phyloP scores from a whole-genome alignment of 176 grass and related monocot genomes.

The Metroxylon sagu region DNA sequence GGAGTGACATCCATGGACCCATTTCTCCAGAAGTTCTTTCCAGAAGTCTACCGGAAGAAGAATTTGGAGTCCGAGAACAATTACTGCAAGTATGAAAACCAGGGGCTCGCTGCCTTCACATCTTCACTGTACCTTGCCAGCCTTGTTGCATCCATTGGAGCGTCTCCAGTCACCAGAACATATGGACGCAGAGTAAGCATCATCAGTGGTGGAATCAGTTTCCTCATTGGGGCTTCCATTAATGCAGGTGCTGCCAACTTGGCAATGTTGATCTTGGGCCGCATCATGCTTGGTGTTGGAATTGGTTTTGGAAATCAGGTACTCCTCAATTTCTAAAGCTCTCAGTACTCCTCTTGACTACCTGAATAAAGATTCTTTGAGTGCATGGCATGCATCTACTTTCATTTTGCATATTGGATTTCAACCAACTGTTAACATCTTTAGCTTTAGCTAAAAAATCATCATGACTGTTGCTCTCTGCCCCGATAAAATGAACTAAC shows the following conservation, averaged over 20 bases:
- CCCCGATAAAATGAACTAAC: too few relatives aligned
- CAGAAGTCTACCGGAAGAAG: conserved; percentile 54
- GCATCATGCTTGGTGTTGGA: conserved; percentile 90
- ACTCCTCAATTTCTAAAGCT: background rate
- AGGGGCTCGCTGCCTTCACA: conserved; percentile 54
- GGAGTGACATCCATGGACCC: conserved; percentile 93
- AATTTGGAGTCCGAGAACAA: conserved; percentile 54
- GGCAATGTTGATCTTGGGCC: conserved; percentile 66
- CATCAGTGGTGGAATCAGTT: conserved; percentile 72
- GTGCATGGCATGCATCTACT: too few relatives aligned
- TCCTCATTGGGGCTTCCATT: conserved; percentile 65
- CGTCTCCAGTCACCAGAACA: conserved; percentile 76
- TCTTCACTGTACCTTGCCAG: conserved; percentile 84
- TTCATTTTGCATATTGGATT: too few relatives aligned
- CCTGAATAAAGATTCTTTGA: too few relatives aligned
- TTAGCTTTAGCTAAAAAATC: too few relatives aligned
- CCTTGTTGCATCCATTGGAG: conserved; percentile 53
- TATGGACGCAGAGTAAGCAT: conserved; percentile 84
- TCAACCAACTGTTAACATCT: too few relatives aligned
- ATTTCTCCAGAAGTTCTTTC: conserved; percentile 90
- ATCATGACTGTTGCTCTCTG: too few relatives aligned
- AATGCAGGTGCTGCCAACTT: conserved; percentile 63
- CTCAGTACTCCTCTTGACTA: too few relatives aligned
- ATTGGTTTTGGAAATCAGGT: conserved; percentile 92
- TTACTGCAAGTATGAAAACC: conserved; percentile 96